Base-by-base conservation (phyloP, 1,284 basidiomycete species). In the Rhodotorula sp. region DNA sequence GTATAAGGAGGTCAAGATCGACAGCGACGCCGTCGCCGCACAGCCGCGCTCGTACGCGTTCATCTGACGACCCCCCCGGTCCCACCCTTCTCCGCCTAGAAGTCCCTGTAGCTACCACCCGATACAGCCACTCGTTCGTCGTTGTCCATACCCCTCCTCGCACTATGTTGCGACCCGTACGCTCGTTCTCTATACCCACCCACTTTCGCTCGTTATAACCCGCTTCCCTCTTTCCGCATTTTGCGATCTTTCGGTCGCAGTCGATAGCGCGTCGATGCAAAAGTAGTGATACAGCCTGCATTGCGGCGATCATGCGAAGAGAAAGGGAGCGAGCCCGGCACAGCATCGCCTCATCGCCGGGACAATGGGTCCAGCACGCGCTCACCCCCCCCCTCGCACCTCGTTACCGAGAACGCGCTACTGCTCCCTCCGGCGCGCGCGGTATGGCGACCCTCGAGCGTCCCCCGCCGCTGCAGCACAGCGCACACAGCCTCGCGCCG, bases 1-100 rank as follows among this genome's bases (percentile, higher is more conserved):
- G 27, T 53, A 27, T 15, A 32, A 54, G n/a, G 55, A 44, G 15
- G 61, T 54, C 48, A 71, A 59, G 59, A n/a, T 61, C 53, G 58
- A 63, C 44, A 29, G 54, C 17, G 64, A 66, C 15, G 44, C 46
- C 21, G 22, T 65, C 29, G 63, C 64, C 27, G 19, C 34, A 6
- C 71, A 66, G 44, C 64, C 69, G 6, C 66, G 74, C 57, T 50
- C 66, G 9, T 75, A 75, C 57, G 57, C 64, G 8, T 76, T 69
- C 61, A 73, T 76, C 64, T 73, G 60, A 50, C 3, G 10, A 27
- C 34, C 34, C 21, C 19, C 17, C 32, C n/a, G n/a, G 32, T 22
- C 29, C 25, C 34, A 4, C 10, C 17, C 21, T 27, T n/a, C n/a
- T n/a, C 19, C 25, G 21, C 19, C 44, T 19, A 7, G 39, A 7